A percentile compares a stretch with the other conserved stretches of the same genome.
phyloP scores from a whole-genome alignment of 1,139 yeast genomes.

The Pichia sp. region DNA sequence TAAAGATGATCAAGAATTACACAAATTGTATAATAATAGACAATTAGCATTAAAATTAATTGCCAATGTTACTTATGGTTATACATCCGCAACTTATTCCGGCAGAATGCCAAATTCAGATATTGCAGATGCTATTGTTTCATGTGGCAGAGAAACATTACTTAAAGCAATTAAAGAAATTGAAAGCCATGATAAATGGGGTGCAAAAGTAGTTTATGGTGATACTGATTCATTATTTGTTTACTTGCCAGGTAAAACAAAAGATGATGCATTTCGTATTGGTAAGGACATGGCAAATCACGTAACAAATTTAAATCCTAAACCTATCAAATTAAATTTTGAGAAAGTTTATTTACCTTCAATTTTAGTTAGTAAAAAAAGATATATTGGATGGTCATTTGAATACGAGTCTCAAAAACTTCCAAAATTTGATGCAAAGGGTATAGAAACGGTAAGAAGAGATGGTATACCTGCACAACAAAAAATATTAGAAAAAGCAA shows the following conservation, averaged over 20 bases:
- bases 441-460: constrained; percentile 87
- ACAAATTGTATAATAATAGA: constrained; percentile 60
- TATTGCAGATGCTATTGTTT: constrained; percentile 89
- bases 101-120: constrained; percentile 98
- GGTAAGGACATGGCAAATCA: constrained; percentile 64
- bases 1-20: constrained; percentile 37
- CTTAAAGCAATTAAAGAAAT: constrained; percentile 64
- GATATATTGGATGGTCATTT: constrained; percentile 83
- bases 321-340: constrained; percentile 76
- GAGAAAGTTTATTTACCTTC: constrained; percentile 92
- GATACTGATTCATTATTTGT: constrained; percentile 94
- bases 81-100: constrained; percentile 87
- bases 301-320: constrained; percentile 66
- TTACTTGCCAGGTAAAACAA: constrained; percentile 76
- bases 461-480: constrained; percentile 94
- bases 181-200: constrained; percentile 55
- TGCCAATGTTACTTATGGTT: constrained; percentile 95
- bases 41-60: constrained; percentile 84
- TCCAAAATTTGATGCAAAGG: constrained; percentile 89
- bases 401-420: constrained; percentile 48
- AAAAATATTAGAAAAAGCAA: constrained; percentile 65
- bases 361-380: constrained; percentile 72
- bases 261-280: constrained; percentile 65
- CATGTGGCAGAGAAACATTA: constrained; percentile 81
- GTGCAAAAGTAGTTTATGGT: constrained; percentile 92